Evolutionary conservation across 768 basidiomycete genomes (phyloP).

Genomic region (Tulasnella sp.): DNA sequence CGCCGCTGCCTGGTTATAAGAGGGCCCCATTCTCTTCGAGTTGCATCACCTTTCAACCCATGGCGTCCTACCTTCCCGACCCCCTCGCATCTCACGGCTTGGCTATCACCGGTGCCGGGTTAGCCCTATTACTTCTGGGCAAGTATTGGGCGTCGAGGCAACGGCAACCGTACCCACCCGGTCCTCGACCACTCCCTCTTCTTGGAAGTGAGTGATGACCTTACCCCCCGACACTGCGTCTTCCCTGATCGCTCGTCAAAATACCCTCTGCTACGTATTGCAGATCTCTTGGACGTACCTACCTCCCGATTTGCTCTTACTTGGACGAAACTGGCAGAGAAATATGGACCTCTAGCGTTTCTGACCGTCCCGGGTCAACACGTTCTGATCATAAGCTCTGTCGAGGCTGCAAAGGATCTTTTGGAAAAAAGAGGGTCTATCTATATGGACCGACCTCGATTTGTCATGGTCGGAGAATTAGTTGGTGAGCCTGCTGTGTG

Average conservation of each 20-base stretch:
- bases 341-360: constrained; percentile 18
- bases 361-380: constrained; percentile 22
- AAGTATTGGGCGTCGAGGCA: background rate
- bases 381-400: constrained; percentile 22
- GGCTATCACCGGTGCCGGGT: background rate
- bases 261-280: background rate
- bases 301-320: background rate
- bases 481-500: background rate
- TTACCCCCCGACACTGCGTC: background rate
- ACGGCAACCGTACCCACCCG: background rate
- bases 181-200: background rate
- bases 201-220: background rate
- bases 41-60: no score
- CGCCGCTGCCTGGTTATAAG: no score
- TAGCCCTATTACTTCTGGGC: background rate
- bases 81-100: background rate
- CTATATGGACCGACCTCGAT: constrained; percentile 30
- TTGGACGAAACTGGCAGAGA: constrained; percentile 16
- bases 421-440: constrained; percentile 30
- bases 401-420: constrained; percentile 29
- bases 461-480: background rate
- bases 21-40: no score
- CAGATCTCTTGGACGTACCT: constrained; percentile 33
- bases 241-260: background rate
- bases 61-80: background rate